phyloP scores from a whole-genome alignment of 345 rosid genomes.

The Moringa oleifera region DNA sequence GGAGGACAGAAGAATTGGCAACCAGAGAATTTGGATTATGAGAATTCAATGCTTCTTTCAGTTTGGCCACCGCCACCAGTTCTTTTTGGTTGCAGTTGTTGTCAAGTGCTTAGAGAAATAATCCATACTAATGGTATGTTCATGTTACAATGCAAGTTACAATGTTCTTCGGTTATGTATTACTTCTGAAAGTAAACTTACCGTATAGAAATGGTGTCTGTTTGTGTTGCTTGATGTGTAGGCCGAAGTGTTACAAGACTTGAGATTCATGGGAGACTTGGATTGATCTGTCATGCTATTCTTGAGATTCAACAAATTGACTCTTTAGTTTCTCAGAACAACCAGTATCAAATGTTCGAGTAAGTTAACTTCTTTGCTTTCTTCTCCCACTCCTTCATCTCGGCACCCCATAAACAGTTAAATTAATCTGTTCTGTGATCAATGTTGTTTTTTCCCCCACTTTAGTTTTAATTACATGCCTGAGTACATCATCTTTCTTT shows the following conservation, averaged over 20 bases:
- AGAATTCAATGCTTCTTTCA: slow-evolving; percentile 6
- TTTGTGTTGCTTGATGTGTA: background rate
- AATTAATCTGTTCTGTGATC: too few species aligned
- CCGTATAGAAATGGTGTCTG: background rate
- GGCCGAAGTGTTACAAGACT: slow-evolving; percentile 36
- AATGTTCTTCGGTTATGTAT: background rate
- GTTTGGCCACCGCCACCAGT: slow-evolving; percentile 26
- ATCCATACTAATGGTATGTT: slow-evolving; percentile 44
- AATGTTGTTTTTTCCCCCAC: too few species aligned
- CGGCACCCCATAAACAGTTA: too few species aligned
- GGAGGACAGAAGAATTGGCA: background rate
- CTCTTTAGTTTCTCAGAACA: background rate
- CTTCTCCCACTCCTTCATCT: too few species aligned
- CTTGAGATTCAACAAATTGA: slow-evolving; percentile 18
- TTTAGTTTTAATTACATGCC: too few species aligned
- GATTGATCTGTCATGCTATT: slow-evolving; percentile 47
- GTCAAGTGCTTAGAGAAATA: slow-evolving; percentile 45
- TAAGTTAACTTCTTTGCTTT: slow-evolving; percentile 18
- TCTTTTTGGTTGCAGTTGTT: slow-evolving; percentile 37
- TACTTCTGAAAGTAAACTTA: too few species aligned
- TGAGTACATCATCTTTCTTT: too few species aligned
- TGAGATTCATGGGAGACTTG: slow-evolving; percentile 57
- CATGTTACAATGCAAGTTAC: background rate
- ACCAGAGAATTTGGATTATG: background rate
- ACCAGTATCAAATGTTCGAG: slow-evolving; percentile 40